Conservation (phyloP, 78 protist species). For the Dictyostelium brefeldianum region DNA sequence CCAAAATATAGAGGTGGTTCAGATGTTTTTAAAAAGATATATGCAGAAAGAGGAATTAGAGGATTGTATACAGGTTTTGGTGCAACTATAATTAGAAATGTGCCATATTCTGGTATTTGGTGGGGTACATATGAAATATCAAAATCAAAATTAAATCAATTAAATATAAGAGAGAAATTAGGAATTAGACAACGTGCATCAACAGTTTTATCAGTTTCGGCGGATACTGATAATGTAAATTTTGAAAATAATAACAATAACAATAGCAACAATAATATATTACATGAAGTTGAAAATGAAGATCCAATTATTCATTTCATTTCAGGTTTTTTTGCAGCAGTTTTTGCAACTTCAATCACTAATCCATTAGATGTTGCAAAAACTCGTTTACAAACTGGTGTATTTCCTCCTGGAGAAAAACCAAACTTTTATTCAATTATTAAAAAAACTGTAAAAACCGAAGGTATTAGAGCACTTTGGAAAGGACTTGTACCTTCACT, state of each 20-base stretch:
- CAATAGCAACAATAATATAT: not conserved
- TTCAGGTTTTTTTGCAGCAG: conserved; percentile 63
- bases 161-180: conserved; percentile 36
- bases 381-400: conserved; percentile 75
- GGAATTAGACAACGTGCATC: not conserved
- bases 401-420: not conserved
- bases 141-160: conserved; percentile 9
- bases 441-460: conserved; percentile 25
- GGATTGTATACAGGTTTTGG: conserved; percentile 75
- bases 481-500: conserved; percentile 73
- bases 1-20: conserved; percentile 34
- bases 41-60: conserved; percentile 32
- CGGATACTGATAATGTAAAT: not conserved
- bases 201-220: conserved; percentile 1
- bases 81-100: conserved; percentile 59
- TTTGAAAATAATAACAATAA: too few relatives aligned
- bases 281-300: conserved; percentile 47
- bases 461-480: conserved; percentile 80
- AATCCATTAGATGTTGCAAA: conserved; percentile 73
- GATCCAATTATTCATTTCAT: conserved; percentile 62
- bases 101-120: conserved; percentile 70
- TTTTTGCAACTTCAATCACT: conserved; percentile 44
- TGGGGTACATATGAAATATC: conserved; percentile 68
- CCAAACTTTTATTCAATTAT: conserved; percentile 31
- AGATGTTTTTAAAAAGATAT: conserved; percentile 33